Evolutionary conservation across 2,329 filamentous ascomycete genomes (phyloP), one percentile per base, ranked within the genome.

Genomic region (Fusarium sp.): DNA sequence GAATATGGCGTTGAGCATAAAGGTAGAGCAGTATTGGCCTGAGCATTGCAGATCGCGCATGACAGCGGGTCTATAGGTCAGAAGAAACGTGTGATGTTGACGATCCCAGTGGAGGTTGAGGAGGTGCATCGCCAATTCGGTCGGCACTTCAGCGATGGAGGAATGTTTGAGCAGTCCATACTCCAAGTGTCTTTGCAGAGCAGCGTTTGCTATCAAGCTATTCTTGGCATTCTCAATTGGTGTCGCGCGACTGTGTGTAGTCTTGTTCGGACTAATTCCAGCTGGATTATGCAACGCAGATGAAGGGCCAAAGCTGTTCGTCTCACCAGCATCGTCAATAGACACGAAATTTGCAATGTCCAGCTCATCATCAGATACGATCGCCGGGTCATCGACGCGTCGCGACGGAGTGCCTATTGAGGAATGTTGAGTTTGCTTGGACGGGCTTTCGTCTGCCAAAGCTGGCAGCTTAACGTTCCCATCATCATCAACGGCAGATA

Each of bases 61-160:
- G 1, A 63, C 37, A 18, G 30, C 61, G 1, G 61, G 61, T 6
- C 61, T 52, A 23, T 63, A 63, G 1, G 61, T 63, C 5, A 63
- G 50, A 4, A 57, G 43, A 3, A 63, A 63, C 4, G 61, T 63
- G 16, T 63, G 61, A 18, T 63, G 61, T 19, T 63, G 61, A 25
- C 61, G 61, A 31, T 61, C 50, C 61, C 61, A 63, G 28, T 63
- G 61, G n/a, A 63, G 39, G 11, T 63, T 63, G 2, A 63, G 43
- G 2, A 63, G 19, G 37, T 63, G 61, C 4, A 63, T 31, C 3
- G 61, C 61, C 6, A 63, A 31, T 21, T 63, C 58, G 1, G 28
- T 58, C 11, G 58, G 58, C 8, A 49, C 50, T 4, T 26, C 58
- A 1, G 49, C 61, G 7, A 63, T 63, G 1, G 43, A 44, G 3